phyloP scores from a whole-genome alignment of 202 grass and related monocot genomes.

The Musa balbisiana region DNA sequence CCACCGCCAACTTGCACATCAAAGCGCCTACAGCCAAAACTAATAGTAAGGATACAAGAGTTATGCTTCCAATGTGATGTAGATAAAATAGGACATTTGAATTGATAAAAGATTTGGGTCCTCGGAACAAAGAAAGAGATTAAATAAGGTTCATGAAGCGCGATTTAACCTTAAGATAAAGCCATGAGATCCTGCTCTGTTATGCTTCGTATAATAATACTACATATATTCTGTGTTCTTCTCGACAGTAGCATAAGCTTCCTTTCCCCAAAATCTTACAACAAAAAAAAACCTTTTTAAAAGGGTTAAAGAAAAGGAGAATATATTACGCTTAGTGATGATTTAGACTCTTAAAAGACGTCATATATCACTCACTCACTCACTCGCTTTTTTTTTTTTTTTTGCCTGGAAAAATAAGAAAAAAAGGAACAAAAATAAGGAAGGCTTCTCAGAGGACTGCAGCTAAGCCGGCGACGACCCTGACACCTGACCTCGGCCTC shows the following conservation, averaged over 20 bases:
- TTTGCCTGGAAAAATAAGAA: not conserved
- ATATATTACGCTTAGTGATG: not conserved
- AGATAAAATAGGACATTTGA: not conserved
- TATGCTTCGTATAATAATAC: too few relatives aligned
- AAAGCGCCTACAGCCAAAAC: not conserved
- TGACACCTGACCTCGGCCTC: constrained; percentile 27
- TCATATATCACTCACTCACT: constrained; percentile 1
- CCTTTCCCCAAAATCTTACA: too few relatives aligned
- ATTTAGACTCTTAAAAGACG: constrained; percentile 11
- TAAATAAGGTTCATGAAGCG: not conserved
- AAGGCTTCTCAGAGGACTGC: constrained; percentile 58
- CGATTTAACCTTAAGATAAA: not conserved
- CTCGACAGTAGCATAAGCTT: not conserved
- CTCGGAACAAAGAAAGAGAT: not conserved
- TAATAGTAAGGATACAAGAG: not conserved
- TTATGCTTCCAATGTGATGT: not conserved
- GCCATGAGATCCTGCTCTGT: too few relatives aligned
- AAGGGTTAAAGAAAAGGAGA: not conserved
- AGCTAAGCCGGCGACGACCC: constrained; percentile 68
- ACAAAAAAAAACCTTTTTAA: not conserved
- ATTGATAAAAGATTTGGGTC: too few relatives aligned
- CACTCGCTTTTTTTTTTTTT: not conserved
- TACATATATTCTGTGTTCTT: not conserved
- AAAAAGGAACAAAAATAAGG: not conserved
- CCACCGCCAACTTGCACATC: too few relatives aligned